A percentile compares a stretch with the other conserved stretches of the same genome.
phyloP scores from a whole-genome alignment of 805 yeast genomes.

The Wickerhamomyces chaumierensis region DNA sequence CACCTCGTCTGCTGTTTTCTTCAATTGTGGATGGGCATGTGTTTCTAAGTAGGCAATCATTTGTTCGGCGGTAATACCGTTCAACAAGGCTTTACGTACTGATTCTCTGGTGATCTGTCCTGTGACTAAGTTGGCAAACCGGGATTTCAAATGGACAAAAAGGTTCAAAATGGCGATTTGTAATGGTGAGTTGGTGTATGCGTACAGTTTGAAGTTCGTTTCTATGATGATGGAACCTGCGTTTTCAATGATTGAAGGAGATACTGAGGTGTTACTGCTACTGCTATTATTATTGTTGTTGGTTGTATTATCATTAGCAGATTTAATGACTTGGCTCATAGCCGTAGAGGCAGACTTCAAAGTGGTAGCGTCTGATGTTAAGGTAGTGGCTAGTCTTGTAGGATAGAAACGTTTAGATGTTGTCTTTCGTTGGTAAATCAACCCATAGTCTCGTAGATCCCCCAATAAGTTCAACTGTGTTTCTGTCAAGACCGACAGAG shows the following conservation, averaged over 20 bases:
- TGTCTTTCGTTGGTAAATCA: constrained; percentile 60
- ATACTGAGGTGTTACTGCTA: too few species aligned
- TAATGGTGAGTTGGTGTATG: constrained; percentile 87
- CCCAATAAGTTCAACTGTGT: constrained; percentile 82
- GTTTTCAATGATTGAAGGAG: constrained; percentile 14
- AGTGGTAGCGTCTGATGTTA: constrained; percentile 74
- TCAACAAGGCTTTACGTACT: constrained; percentile 66
- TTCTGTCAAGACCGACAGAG: constrained; percentile 54
- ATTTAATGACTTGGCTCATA: constrained; percentile 52
- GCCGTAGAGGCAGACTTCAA: constrained; percentile 66
- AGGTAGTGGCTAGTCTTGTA: constrained; percentile 78
- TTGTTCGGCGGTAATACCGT: constrained; percentile 93
- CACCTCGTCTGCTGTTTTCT: constrained; percentile 57
- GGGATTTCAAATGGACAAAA: constrained; percentile 73
- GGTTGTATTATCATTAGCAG: constrained; percentile 14
- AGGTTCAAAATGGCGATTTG: constrained; percentile 88
- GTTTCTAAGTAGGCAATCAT: constrained; percentile 79
- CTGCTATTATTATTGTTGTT: too few species aligned
- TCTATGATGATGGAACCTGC: constrained; percentile 77
- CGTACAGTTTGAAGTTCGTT: constrained; percentile 87
- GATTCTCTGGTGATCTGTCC: constrained; percentile 93
- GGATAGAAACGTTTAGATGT: constrained; percentile 69
- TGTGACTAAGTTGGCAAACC: constrained; percentile 86
- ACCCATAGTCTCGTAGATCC: constrained; percentile 84
- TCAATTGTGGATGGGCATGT: constrained; percentile 92